Evolutionary conservation across 106 monocot genomes (phyloP), one percentile per base, ranked within the genome.

Genomic region (Allium fistulosum): DNA sequence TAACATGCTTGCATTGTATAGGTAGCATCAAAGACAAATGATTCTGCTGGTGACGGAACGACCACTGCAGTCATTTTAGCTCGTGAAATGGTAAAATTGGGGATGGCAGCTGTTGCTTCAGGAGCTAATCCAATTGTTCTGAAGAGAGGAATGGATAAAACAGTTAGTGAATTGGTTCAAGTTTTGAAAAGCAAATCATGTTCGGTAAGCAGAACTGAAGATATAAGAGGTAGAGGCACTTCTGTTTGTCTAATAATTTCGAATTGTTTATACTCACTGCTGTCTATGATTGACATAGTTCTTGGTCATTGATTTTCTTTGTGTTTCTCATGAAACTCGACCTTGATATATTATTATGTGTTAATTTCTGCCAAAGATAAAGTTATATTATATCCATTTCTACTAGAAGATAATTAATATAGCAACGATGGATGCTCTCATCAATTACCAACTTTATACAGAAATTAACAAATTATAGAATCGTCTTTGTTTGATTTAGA

Each of bases 1-100:
- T 37, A 4, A 37, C 37, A 37, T 45, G 46, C 47, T 17, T 9
- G 17, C 53, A 17, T 76, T 66, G 73, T 66, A 58, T 71, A 99
- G 99, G 93, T 99, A 28, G 99, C 99, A 57, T 73, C 56, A 61
- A 90, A 85, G 78, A 99, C 93, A 62, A 99, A 99, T 83, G 90
- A 85, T 49, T 73, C 81, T 16, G 93, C 79, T 14, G 99, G 99
- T 63, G 99, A 99, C 77, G 99, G 93, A 15, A 99, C 99, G 12
- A 90, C 90, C 7, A 93, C 99, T 53, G 93, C 92, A 64, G 83
- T 93, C 74, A 45, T 99, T 64, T 80, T 99, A 62, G 84, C 99
- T 62, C 77, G 99, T 58, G 99, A 99, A 80, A 90, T 99, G 26
- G 85, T 99, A 18, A 93, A 83, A 59, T 74, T 81, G 66, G 99